These are phyloP conservation scores for Diversispora epigaea DNA, from an alignment of 192 early-diverging fungal genomes.

Conservation along the genomic window DNA sequence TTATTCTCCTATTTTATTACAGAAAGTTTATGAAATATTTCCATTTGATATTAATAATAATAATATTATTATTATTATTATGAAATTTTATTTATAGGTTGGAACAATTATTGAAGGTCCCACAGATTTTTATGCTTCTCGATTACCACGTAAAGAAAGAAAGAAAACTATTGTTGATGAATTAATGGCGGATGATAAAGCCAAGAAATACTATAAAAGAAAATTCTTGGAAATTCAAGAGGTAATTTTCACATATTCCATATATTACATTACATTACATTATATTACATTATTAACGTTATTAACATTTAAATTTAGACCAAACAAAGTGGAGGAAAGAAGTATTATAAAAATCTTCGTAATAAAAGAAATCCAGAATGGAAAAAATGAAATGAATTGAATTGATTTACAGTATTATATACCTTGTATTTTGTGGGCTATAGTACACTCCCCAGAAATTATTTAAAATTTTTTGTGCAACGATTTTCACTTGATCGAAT, in stretches of 20 bases:
- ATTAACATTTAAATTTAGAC: constrained; percentile 6
- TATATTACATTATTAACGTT: background rate
- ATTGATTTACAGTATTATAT: too few relatives aligned
- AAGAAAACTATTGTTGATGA: constrained; percentile 84
- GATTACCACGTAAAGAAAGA: constrained; percentile 85
- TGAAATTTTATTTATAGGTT: background rate
- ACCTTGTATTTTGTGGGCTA: too few relatives aligned
- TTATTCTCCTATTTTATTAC: background rate
- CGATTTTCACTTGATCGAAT: too few relatives aligned
- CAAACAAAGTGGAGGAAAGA: constrained; percentile 54
- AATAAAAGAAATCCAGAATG: constrained; percentile 46
- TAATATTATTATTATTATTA: too few relatives aligned
- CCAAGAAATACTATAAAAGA: constrained; percentile 81
- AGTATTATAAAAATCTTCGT: constrained; percentile 53
- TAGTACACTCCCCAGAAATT: too few relatives aligned
- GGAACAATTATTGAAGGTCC: constrained; percentile 90
- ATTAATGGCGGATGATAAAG: constrained; percentile 73
- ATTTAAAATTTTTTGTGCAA: too few relatives aligned
- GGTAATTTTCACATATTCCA: background rate
- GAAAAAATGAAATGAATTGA: constrained; percentile 32
- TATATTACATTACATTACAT: background rate
- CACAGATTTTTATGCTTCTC: constrained; percentile 83
- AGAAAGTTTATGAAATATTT: background rate
- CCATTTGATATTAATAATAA: background rate
- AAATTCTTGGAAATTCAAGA: constrained; percentile 81